These are phyloP conservation scores for Aspergillus haitiensis DNA, from an alignment of 495 filamentous ascomycete genomes.

Conservation along the genomic window DNA sequence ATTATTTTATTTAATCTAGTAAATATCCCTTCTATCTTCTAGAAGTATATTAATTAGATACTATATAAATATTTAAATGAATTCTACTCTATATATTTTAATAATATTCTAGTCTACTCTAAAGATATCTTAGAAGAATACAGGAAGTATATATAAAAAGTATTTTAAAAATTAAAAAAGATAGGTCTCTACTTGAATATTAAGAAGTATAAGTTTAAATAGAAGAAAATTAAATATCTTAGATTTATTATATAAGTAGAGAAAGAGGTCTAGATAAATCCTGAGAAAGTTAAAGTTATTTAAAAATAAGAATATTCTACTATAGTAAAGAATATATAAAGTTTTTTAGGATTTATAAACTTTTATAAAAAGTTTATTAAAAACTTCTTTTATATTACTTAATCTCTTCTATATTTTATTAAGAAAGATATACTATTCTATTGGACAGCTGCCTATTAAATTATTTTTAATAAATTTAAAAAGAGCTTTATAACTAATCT, in stretches of 20 bases:
- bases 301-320: background rate
- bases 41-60: conserved; percentile 12
- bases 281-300: conserved; percentile 7
- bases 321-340: background rate
- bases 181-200: conserved; percentile 1
- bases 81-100: conserved; percentile 3
- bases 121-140: background rate
- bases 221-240: background rate
- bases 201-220: conserved; percentile 15
- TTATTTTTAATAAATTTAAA: background rate
- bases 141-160: conserved; percentile 11
- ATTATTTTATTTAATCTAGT: conserved; percentile 6
- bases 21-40: conserved; percentile 1
- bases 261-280: background rate
- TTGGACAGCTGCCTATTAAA: background rate
- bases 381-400: conserved; percentile 4
- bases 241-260: conserved; percentile 3
- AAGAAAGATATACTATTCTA: background rate
- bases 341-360: conserved; percentile 11
- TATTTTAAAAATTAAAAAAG: conserved; percentile 8
- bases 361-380: conserved; percentile 6
- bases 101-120: conserved; percentile 12
- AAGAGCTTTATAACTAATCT: background rate
- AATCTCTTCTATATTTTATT: conserved; percentile 3
- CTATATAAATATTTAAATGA: conserved; percentile 13